Conservation (phyloP, 805 yeast species). For the Saturnispora hagleri region DNA sequence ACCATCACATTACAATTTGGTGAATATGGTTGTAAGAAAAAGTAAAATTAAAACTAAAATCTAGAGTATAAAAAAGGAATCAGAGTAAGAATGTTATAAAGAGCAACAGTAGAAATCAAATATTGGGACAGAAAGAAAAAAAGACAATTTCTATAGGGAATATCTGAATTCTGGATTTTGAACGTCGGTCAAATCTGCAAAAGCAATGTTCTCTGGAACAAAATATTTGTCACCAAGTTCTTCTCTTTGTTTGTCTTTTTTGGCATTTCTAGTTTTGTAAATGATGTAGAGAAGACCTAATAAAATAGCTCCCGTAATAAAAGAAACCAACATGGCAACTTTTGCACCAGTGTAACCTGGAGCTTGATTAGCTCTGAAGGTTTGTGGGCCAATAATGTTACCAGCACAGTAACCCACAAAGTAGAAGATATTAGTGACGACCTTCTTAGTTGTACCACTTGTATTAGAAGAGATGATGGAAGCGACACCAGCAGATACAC, state of each 20-base stretch:
- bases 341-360: conserved; percentile 52
- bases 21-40: too few species aligned
- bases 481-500: conserved; percentile 19
- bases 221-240: not conserved
- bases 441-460: conserved; percentile 51
- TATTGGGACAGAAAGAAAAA: not conserved
- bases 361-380: conserved; percentile 45
- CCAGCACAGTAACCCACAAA: conserved; percentile 53
- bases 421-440: conserved; percentile 35
- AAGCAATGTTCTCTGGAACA: conserved; percentile 26
- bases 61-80: not conserved
- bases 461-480: conserved; percentile 37
- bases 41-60: not conserved
- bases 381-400: conserved; percentile 61
- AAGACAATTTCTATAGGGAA: not conserved
- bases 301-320: conserved; percentile 17
- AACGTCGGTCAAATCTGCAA: conserved; percentile 39
- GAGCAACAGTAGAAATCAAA: not conserved
- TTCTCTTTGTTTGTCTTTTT: conserved; percentile 6
- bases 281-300: conserved; percentile 15
- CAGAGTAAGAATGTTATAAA: not conserved
- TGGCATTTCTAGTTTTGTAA: conserved; percentile 12
- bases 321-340: conserved; percentile 40
- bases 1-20: too few species aligned
- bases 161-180: conserved; percentile 33